Evolutionary conservation across 2,329 filamentous ascomycete genomes (phyloP).

Genomic region (Domatiomyces catenatus): DNA sequence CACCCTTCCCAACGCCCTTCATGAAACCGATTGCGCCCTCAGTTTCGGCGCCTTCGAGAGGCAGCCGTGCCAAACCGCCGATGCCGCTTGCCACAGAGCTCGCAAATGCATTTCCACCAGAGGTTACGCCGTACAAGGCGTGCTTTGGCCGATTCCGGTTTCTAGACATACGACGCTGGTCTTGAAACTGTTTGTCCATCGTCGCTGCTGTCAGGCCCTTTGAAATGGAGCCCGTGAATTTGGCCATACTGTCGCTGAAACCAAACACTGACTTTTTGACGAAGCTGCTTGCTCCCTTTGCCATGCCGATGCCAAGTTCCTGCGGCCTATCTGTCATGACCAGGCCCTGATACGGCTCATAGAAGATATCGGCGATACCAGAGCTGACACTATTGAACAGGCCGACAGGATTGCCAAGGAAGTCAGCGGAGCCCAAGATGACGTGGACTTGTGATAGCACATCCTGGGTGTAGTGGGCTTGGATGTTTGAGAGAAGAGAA

Average conservation of each 20-base stretch:
- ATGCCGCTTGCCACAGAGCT: constrained; percentile 87
- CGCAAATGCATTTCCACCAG: constrained; percentile 87
- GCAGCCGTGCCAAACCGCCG: constrained; percentile 81
- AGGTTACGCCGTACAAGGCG: constrained; percentile 87
- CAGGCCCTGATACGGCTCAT: constrained; percentile 94
- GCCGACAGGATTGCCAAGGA: constrained; percentile 91
- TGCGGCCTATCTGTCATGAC: constrained; percentile 93
- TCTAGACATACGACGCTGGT: constrained; percentile 81
- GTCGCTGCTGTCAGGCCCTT: constrained; percentile 92
- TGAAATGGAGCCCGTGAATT: constrained; percentile 91
- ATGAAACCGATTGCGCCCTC: constrained; percentile 90
- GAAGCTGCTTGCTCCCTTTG: constrained; percentile 90
- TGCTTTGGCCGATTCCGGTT: constrained; percentile 92
- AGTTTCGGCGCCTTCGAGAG: constrained; percentile 86
- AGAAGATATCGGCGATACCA: constrained; percentile 94
- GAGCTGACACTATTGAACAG: constrained; percentile 98
- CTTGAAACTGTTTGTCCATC: constrained; percentile 96
- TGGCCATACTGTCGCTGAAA: constrained; percentile 91
- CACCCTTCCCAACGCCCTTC: constrained; percentile 91
- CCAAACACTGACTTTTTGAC: constrained; percentile 98
- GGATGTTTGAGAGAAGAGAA: constrained; percentile 69
- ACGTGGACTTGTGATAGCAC: constrained; percentile 93
- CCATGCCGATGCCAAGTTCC: constrained; percentile 86
- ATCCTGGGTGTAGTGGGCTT: constrained; percentile 93
- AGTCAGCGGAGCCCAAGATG: constrained; percentile 91